These are phyloP conservation scores for Ottelia alismoides DNA, from an alignment of 106 monocot genomes.

Conservation along the genomic window DNA sequence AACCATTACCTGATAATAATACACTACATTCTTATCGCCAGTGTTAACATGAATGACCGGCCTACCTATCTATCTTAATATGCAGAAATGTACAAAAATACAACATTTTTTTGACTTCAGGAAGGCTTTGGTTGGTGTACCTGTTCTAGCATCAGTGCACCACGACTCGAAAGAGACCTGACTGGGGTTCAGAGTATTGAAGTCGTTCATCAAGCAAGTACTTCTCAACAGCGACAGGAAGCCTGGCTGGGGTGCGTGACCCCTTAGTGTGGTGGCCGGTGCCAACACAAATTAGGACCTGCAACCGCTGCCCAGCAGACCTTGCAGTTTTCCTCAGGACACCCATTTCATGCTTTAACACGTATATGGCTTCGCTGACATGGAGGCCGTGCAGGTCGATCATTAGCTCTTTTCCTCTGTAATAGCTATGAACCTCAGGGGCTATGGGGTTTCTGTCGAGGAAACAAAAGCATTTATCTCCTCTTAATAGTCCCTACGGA, in stretches of 20 bases:
- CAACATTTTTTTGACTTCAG: too few relatives aligned
- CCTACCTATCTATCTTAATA: too few relatives aligned
- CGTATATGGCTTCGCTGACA: constrained; percentile 74
- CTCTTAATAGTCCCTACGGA: too few relatives aligned
- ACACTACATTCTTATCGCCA: too few relatives aligned
- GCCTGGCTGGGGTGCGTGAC: constrained; percentile 52
- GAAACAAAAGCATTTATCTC: too few relatives aligned
- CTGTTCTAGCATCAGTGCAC: constrained; percentile 53
- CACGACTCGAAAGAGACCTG: constrained; percentile 74
- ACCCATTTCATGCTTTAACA: constrained; percentile 64
- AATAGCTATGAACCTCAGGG: constrained; percentile 24
- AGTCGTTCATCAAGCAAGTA: constrained; percentile 64
- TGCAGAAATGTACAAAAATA: too few relatives aligned
- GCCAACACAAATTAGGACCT: constrained; percentile 74
- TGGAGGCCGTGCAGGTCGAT: constrained; percentile 90
- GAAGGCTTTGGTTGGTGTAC: too few relatives aligned
- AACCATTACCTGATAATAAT: too few relatives aligned
- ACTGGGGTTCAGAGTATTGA: constrained; percentile 51
- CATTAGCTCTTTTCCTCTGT: constrained; percentile 43
- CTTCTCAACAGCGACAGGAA: constrained; percentile 67
- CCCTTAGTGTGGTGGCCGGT: constrained; percentile 84
- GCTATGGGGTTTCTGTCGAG: constrained; percentile 42
- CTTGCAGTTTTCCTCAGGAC: constrained; percentile 44
- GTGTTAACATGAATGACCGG: too few relatives aligned
- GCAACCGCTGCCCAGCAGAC: constrained; percentile 42